Conservation (phyloP, 768 basidiomycete genomes). For the Nidularia sp. region DNA sequence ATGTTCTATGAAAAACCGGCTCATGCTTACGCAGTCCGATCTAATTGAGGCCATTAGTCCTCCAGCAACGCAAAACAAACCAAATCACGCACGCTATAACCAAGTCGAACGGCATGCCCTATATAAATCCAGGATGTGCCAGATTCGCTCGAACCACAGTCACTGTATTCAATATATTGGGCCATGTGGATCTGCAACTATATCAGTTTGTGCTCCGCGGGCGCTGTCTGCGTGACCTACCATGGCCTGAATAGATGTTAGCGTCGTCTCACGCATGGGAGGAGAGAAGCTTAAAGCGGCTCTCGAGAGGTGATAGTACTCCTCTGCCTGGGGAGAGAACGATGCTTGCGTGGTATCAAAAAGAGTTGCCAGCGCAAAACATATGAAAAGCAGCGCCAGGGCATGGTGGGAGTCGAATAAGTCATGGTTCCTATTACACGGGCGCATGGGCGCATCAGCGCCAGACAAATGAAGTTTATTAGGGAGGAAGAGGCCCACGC, state of each 20-base stretch:
- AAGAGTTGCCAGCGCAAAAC: slow-evolving; percentile 64
- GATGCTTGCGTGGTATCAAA: slow-evolving; percentile 49
- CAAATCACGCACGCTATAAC: slow-evolving; percentile 41
- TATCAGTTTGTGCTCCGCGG: background rate
- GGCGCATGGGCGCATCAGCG: too few relatives aligned
- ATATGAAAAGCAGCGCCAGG: slow-evolving; percentile 57
- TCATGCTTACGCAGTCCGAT: slow-evolving; percentile 48
- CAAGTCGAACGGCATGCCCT: slow-evolving; percentile 57
- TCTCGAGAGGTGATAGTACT: slow-evolving; percentile 59
- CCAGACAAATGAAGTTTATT: background rate
- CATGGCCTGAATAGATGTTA: slow-evolving; percentile 49
- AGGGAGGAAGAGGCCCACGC: slow-evolving; percentile 7
- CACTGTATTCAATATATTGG: slow-evolving; percentile 55
- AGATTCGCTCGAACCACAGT: slow-evolving; percentile 40
- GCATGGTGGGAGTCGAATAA: slow-evolving; percentile 39
- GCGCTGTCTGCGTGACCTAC: slow-evolving; percentile 27
- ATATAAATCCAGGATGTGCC: slow-evolving; percentile 51
- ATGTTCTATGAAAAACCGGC: background rate
- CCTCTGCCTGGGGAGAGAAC: slow-evolving; percentile 50
- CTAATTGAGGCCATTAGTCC: slow-evolving; percentile 10
- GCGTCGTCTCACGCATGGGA: slow-evolving; percentile 45
- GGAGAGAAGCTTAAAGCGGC: slow-evolving; percentile 45
- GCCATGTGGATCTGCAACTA: slow-evolving; percentile 31
- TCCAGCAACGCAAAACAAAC: background rate
- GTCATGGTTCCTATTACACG: too few relatives aligned